phyloP scores from a whole-genome alignment of 176 grass and related monocot species.

The Aegilops speltoides region DNA sequence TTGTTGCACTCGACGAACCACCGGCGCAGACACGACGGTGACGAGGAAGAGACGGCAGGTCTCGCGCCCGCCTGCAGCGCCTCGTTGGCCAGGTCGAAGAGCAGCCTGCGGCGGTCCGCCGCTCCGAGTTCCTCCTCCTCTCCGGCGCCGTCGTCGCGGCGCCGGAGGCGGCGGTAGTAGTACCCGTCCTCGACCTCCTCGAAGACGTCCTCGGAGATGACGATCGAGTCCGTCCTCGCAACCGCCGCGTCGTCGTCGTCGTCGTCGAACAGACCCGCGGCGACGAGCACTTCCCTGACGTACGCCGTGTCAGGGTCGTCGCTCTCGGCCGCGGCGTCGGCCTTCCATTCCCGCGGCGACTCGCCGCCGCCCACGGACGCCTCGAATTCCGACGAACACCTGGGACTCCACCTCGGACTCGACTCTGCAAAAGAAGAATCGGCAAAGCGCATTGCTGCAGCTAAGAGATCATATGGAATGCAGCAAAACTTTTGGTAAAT shows the following conservation, averaged over 20 bases:
- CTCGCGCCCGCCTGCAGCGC: slow-evolving; percentile 2
- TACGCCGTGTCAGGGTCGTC: slow-evolving; percentile 37
- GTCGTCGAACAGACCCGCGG: slow-evolving; percentile 57
- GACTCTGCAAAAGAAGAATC: slow-evolving; percentile 20
- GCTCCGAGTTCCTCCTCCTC: background rate
- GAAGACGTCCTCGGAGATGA: slow-evolving; percentile 38
- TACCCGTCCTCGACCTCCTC: slow-evolving; percentile 68
- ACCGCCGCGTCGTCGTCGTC: background rate
- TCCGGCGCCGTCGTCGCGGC: background rate
- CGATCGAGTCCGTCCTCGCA: slow-evolving; percentile 17
- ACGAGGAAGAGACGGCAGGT: background rate
- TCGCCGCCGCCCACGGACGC: slow-evolving; percentile 23
- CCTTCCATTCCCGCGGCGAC: slow-evolving; percentile 27
- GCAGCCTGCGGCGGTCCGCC: slow-evolving; percentile 40
- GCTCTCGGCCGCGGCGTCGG: slow-evolving; percentile 15
- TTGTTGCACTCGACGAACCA: background rate
- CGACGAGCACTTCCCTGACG: slow-evolving; percentile 52
- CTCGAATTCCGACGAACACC: slow-evolving; percentile 29
- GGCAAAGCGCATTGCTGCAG: background rate
- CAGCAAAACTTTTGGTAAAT: background rate
- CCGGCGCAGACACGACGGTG: background rate
- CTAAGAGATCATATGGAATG: background rate
- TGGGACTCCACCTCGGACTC: slow-evolving; percentile 28
- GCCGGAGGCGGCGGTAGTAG: slow-evolving; percentile 29
- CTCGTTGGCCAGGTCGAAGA: slow-evolving; percentile 78